Conservation (phyloP, 176 grass and related monocot species). For the Echinochloa phyllopogon region DNA sequence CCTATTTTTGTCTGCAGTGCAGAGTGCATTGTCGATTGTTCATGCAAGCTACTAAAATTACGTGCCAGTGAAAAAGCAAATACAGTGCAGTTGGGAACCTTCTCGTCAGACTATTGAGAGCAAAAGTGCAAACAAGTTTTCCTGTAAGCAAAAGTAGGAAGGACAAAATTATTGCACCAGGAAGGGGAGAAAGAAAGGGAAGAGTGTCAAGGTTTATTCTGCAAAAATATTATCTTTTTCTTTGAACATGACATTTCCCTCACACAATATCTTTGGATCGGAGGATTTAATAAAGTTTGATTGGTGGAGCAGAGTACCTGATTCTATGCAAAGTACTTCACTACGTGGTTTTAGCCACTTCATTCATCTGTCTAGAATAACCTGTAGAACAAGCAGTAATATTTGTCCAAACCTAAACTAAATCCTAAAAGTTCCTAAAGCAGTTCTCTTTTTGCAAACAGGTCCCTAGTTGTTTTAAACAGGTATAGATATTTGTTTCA, state of each 20-base stretch:
- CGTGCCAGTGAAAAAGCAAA: not conserved
- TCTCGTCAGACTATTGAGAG: not conserved
- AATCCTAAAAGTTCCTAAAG: too few species aligned
- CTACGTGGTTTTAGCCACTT: not conserved
- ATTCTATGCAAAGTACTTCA: slow-evolving; percentile 5
- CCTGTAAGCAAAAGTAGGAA: not conserved
- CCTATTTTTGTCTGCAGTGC: not conserved
- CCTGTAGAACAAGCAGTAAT: too few species aligned
- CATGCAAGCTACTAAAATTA: not conserved
- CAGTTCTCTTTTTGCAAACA: too few species aligned
- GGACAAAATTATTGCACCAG: not conserved
- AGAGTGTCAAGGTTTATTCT: not conserved
- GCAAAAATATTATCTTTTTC: not conserved
- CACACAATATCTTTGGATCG: not conserved
- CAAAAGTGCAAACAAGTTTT: not conserved
- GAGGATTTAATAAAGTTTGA: not conserved
- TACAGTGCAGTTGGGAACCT: not conserved
- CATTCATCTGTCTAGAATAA: not conserved
- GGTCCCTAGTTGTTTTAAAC: too few species aligned
- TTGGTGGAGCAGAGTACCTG: slow-evolving; percentile 26
- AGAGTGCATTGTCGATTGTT: not conserved
- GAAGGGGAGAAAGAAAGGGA: not conserved
- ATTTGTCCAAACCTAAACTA: too few species aligned
- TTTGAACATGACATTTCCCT: not conserved
- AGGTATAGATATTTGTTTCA: too few species aligned